Evolutionary conservation across 2,329 filamentous ascomycete species (phyloP).

Genomic region (Parafenestella ontariensis): DNA sequence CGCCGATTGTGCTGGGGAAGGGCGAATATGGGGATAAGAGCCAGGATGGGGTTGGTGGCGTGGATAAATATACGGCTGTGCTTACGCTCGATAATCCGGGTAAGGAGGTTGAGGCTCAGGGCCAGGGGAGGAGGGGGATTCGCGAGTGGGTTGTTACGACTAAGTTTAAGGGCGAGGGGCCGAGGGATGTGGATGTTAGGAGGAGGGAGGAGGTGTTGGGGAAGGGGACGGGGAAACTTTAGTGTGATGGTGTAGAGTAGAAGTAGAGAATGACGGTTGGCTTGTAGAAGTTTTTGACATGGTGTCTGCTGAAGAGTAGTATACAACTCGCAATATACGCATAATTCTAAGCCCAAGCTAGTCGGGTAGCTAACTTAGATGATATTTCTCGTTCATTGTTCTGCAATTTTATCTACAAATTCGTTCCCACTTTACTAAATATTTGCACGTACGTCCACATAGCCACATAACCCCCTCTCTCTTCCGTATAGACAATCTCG

Average conservation of each 20-base stretch:
- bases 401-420: too few species aligned
- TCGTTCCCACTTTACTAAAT: too few species aligned
- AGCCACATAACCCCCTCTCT: too few species aligned
- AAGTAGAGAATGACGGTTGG: too few species aligned
- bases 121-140: constrained; percentile 57
- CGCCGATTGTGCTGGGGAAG: constrained; percentile 48
- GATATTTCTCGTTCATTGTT: too few species aligned
- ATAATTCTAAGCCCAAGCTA: too few species aligned
- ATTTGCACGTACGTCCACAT: too few species aligned
- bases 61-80: constrained; percentile 59
- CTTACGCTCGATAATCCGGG: constrained; percentile 63
- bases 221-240: constrained; percentile 23
- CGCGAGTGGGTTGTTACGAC: constrained; percentile 64
- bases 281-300: too few species aligned
- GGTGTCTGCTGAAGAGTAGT: too few species aligned
- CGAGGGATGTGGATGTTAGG: constrained; percentile 62
- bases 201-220: constrained; percentile 55
- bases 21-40: constrained; percentile 43
- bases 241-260: background rate
- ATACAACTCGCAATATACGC: too few species aligned
- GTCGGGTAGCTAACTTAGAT: too few species aligned
- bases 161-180: constrained; percentile 63
- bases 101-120: constrained; percentile 61
- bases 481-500: too few species aligned
- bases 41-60: constrained; percentile 41